These are phyloP conservation scores for Eudorina sp. DNA, from an alignment of 139 green algal species.

Conservation along the genomic window DNA sequence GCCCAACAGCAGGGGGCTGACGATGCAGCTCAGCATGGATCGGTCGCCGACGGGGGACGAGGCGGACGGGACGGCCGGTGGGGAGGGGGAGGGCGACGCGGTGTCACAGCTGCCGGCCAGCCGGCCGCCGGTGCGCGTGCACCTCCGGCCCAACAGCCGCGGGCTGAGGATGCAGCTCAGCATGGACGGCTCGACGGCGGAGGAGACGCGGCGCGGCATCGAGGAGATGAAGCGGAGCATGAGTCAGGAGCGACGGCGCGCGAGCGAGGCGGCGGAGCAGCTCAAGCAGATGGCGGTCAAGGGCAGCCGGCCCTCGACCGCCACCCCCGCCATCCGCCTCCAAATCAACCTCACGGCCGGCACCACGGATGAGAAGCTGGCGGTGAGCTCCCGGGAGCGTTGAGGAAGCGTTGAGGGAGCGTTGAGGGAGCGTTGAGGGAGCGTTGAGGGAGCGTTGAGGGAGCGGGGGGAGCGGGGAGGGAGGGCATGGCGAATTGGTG, in stretches of 20 bases:
- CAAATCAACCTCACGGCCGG: conserved; percentile 36
- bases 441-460: no score
- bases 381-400: not conserved
- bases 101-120: not conserved
- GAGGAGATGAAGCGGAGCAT: conserved; percentile 26
- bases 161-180: not conserved
- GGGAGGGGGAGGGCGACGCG: not conserved
- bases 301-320: conserved; percentile 23
- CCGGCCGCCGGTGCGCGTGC: conserved; percentile 25
- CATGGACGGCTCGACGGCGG: conserved; percentile 4
- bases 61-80: no score
- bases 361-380: conserved; percentile 19
- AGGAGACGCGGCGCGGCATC: conserved; percentile 24
- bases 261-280: conserved; percentile 14
- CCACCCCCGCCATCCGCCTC: conserved; percentile 41
- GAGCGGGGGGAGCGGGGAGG: no score
- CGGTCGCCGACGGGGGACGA: not conserved
- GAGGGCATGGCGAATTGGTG: no score
- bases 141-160: conserved; percentile 21
- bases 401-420: no score
- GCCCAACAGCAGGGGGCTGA: conserved; percentile 19
- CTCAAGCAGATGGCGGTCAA: conserved; percentile 3
- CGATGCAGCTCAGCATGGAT: conserved; percentile 3
- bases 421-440: no score
- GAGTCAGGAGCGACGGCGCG: not conserved